Base-by-base conservation (phyloP, 495 filamentous ascomycete genomes). In the Hypoxylon lenormandii region DNA sequence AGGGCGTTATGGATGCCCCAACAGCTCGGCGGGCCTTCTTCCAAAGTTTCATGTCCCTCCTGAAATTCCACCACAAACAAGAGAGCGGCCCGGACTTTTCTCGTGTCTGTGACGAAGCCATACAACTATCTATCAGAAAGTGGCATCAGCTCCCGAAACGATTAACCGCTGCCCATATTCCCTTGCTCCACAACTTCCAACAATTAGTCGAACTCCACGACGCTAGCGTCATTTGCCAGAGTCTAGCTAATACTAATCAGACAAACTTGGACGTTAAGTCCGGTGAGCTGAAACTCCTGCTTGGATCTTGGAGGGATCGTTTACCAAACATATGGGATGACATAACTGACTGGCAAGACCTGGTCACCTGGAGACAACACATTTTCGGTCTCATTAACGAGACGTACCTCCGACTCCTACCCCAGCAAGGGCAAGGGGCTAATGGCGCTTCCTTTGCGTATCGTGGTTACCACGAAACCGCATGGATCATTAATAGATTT, bases 401-500 rank as follows among this genome's bases (percentile, higher is more conserved):
- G 10, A 97, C 92, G 0, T 99, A 99, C 73, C 88, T 99, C 3
- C 86, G 87, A 22, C 85, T 99, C 58, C 78, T 97, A 26, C 96
- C 92, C 3, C 90, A 85, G 13, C 89, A 93, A 72, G 88, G 87
- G 11, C 91, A 90, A 76, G 93, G 89, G 60, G 87, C 92, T 15
- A 97, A 93, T 64, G 85, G 84, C 13, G 83, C 82, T 12, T 97
- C 94, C 4, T 97, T 93, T 74, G 96, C 95, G 0, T 99, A 98
- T 73, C 88, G 96, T 45, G 96, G 96, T 49, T 98, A 96, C 72
- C 96, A 99, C 71, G 96, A 99, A 76, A 99, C 95, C 2, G 96
- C 96, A 3, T 99, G 96, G 96, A 99, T 98, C 64, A 99, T 99
- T 80, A 99, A 99, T 76, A 86, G 96, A 16, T 99, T 99, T 73